Evolutionary conservation across 1,284 basidiomycete genomes (phyloP).

Genomic region (Albatrellus sp.): DNA sequence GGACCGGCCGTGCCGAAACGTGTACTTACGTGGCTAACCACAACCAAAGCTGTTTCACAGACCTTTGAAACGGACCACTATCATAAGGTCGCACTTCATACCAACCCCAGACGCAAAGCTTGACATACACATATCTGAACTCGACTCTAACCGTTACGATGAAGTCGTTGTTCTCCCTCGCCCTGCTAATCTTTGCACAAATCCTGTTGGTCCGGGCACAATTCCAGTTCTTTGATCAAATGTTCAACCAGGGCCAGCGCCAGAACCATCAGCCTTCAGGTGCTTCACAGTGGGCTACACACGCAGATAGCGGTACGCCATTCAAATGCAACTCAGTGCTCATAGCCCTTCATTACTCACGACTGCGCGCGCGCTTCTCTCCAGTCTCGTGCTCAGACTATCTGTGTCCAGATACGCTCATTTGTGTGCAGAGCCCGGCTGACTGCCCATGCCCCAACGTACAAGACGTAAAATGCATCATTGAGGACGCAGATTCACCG

Average conservation of each 20-base stretch:
- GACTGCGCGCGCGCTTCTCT: no score
- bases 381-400: slow-evolving; percentile 12
- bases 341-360: background rate
- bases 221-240: slow-evolving; percentile 52
- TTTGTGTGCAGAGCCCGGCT: slow-evolving; percentile 24
- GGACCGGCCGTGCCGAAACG: no score
- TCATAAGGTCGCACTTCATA: no score
- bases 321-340: no score
- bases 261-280: slow-evolving; percentile 35
- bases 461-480: slow-evolving; percentile 29
- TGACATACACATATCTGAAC: no score
- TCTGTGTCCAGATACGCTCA: slow-evolving; percentile 19
- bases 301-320: slow-evolving; percentile 30
- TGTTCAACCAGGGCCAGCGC: slow-evolving; percentile 39
- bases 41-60: no score
- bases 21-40: no score
- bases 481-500: slow-evolving; percentile 24
- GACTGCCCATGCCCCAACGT: slow-evolving; percentile 31
- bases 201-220: slow-evolving; percentile 28
- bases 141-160: no score
- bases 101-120: no score
- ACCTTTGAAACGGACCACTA: no score
- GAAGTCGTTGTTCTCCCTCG: background rate
- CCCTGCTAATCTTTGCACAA: slow-evolving; percentile 11
- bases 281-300: slow-evolving; percentile 47